Evolutionary conservation across 2,329 filamentous ascomycete species (phyloP).

Genomic region (Colletotrichum sp.): DNA sequence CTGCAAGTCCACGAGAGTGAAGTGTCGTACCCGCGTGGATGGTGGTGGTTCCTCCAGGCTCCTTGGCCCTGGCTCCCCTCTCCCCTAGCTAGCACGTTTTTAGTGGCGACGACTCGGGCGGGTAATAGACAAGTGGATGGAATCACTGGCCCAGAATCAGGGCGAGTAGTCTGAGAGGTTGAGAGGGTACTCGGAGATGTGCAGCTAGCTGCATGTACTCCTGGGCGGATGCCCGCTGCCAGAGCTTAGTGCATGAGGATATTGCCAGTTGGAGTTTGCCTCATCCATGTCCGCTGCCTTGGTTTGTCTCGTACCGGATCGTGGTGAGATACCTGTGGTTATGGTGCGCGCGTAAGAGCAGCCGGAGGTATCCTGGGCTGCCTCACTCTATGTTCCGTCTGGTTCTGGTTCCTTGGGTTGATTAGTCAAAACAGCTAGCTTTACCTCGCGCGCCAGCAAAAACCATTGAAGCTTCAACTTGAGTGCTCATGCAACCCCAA

Average conservation of each 20-base stretch:
- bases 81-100: not conserved
- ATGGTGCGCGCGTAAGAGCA: not conserved
- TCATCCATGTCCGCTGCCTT: not conserved
- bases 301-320: not conserved
- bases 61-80: not conserved
- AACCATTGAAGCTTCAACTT: not conserved
- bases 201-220: not conserved
- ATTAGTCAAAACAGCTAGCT: not conserved
- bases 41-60: not conserved
- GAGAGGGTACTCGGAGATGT: not conserved
- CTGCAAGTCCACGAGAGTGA: not conserved
- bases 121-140: not conserved
- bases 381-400: not conserved
- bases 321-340: not conserved
- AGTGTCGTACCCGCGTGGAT: not conserved
- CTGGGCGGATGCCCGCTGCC: constrained; percentile 3
- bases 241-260: constrained; percentile 7
- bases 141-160: not conserved
- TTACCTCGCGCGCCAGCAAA: not conserved
- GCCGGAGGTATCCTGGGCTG: not conserved
- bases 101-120: not conserved
- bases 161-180: not conserved
- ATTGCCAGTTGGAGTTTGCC: constrained; percentile 7
- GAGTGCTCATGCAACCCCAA: not conserved
- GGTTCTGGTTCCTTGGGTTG: not conserved